Conservation (phyloP, 441 rosid genomes). For the Rhodomyrtus psidioides region DNA sequence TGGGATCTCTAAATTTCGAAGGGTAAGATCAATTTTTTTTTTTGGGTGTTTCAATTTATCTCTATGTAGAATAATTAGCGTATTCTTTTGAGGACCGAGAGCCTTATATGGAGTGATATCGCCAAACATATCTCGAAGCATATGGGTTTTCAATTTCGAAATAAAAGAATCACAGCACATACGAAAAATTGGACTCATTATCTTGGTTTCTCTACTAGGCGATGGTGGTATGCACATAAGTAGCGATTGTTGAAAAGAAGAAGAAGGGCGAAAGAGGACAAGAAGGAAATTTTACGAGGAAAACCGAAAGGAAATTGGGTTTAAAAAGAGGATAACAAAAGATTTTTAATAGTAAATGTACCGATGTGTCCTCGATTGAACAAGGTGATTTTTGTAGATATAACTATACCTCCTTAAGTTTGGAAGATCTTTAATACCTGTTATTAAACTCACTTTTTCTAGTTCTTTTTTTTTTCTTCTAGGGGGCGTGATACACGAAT, state of each 20-base stretch:
- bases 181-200: neutral
- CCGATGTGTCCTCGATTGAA: fast-evolving
- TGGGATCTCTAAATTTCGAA: neutral
- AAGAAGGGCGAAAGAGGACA: neutral
- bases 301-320: neutral
- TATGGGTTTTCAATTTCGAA: neutral
- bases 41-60: neutral
- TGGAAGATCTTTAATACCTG: neutral
- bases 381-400: fast-evolving
- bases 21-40: neutral
- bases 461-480: neutral
- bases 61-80: no score
- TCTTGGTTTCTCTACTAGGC: neutral
- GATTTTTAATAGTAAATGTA: neutral
- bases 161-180: neutral
- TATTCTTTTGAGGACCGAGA: neutral
- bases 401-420: neutral
- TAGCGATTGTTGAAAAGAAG: neutral
- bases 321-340: neutral
- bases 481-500: neutral
- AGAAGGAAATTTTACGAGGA: neutral
- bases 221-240: neutral
- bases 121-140: neutral
- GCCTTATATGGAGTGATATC: neutral
- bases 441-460: neutral